These are phyloP conservation scores for Sisymbrium irio DNA, from an alignment of 345 rosid species.

Conservation along the genomic window DNA sequence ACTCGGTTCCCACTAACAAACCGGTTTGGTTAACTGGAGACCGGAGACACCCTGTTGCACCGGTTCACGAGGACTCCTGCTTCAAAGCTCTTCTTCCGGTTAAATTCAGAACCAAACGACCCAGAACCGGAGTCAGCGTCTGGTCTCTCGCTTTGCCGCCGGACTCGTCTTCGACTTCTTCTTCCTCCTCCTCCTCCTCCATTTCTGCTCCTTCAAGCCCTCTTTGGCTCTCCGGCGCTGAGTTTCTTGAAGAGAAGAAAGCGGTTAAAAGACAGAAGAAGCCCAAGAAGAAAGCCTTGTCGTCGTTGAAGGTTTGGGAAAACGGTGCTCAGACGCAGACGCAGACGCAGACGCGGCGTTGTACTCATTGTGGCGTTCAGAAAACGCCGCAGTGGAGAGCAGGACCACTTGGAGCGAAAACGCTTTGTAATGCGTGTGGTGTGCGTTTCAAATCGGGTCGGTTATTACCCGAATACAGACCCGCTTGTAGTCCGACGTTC, in stretches of 20 bases:
- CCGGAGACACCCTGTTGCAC: slow-evolving; percentile 24
- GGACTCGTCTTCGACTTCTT: slow-evolving; percentile 36
- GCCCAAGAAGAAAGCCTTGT: not conserved
- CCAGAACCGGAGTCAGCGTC: slow-evolving; percentile 47
- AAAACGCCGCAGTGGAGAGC: slow-evolving; percentile 49
- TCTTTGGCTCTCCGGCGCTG: slow-evolving; percentile 16
- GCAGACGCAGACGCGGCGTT: slow-evolving; percentile 29
- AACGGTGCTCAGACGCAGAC: slow-evolving; percentile 26
- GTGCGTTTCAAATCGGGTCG: slow-evolving; percentile 47
- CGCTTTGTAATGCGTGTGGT: slow-evolving; percentile 50
- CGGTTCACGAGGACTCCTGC: not conserved
- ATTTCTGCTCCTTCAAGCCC: slow-evolving; percentile 16
- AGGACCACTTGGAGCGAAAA: slow-evolving; percentile 44
- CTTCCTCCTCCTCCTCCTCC: slow-evolving; percentile 20
- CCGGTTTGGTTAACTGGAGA: slow-evolving; percentile 25
- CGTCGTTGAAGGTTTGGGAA: not conserved
- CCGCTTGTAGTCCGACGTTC: slow-evolving; percentile 47
- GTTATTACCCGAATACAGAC: slow-evolving; percentile 45
- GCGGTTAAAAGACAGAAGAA: slow-evolving; percentile 3
- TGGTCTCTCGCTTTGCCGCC: slow-evolving; percentile 57
- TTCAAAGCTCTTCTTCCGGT: slow-evolving; percentile 47
- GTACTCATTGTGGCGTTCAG: slow-evolving; percentile 36
- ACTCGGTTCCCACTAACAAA: slow-evolving; percentile 30
- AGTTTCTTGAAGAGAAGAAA: slow-evolving; percentile 11
- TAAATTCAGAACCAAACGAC: slow-evolving; percentile 65